These are phyloP conservation scores for Glebionis coronaria DNA, from an alignment of 129 eudicot genomes.

Conservation along the genomic window DNA sequence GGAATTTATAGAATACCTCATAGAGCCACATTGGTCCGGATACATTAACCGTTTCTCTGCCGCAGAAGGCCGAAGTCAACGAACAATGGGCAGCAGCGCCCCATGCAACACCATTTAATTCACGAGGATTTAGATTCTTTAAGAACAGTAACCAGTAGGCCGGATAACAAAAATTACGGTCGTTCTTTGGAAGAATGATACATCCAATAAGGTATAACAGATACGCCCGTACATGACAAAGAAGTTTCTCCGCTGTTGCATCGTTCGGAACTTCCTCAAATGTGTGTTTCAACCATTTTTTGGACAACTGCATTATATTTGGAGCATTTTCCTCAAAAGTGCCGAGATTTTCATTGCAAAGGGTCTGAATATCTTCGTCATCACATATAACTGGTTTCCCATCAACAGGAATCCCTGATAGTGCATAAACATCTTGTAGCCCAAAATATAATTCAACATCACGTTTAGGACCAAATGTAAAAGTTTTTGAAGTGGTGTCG, in stretches of 20 bases:
- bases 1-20: conserved; percentile 10
- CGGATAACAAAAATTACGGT: background rate
- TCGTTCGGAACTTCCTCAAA: background rate
- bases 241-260: background rate
- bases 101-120: background rate
- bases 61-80: background rate
- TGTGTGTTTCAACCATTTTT: background rate
- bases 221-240: background rate
- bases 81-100: background rate
- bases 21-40: background rate
- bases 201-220: background rate
- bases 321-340: background rate
- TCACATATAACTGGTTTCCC: background rate
- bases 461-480: too few relatives aligned
- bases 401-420: background rate
- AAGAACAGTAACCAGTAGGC: background rate
- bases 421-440: too few relatives aligned
- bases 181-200: background rate
- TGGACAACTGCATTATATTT: background rate
- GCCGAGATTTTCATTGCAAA: background rate
- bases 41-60: background rate
- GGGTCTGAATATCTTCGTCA: background rate
- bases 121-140: background rate
- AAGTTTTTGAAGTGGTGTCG: too few relatives aligned
- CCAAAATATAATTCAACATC: too few relatives aligned